Evolutionary conservation across 768 basidiomycete genomes (phyloP).

Genomic region (Tulasnella sp.): DNA sequence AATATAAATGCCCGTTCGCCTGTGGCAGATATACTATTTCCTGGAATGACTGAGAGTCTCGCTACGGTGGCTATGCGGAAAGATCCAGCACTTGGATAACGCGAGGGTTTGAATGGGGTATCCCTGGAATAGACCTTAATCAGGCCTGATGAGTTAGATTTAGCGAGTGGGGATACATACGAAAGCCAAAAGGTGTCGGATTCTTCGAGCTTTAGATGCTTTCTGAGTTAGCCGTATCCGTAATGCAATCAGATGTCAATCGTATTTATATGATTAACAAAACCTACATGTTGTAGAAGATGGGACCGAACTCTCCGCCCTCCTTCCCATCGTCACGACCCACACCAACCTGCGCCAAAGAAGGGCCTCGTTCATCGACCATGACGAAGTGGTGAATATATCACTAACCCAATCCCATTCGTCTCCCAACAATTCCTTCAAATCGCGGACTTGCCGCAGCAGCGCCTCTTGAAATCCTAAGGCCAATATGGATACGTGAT

Average conservation of each 20-base stretch:
- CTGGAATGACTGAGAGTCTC: conserved; percentile 27
- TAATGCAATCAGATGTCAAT: background rate
- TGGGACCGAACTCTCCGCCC: conserved; percentile 50
- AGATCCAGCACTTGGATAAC: conserved; percentile 42
- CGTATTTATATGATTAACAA: background rate
- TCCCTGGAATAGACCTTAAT: conserved; percentile 25
- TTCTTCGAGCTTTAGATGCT: background rate
- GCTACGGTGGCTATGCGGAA: conserved; percentile 40
- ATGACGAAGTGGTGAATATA: background rate
- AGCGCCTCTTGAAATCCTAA: conserved; percentile 33
- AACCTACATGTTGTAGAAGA: conserved; percentile 45
- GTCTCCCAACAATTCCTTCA: conserved; percentile 42
- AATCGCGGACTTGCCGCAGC: conserved; percentile 45
- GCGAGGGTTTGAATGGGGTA: conserved; percentile 39
- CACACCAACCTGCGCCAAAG: conserved; percentile 38
- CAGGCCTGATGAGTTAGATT: background rate
- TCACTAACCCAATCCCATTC: conserved; percentile 43
- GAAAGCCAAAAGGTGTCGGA: conserved; percentile 49
- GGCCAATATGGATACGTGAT: background rate
- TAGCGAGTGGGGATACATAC: conserved; percentile 26
- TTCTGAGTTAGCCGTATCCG: background rate
- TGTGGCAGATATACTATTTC: background rate
- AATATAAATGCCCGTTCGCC: conserved; percentile 28
- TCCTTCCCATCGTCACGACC: conserved; percentile 49
- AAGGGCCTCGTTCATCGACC: background rate